Percentiles rank a stretch among this genome's conserved stretches.
Evolutionary conservation across 2,329 filamentous ascomycete genomes (phyloP).

Genomic region (Neopestalotiopsis rosae): DNA sequence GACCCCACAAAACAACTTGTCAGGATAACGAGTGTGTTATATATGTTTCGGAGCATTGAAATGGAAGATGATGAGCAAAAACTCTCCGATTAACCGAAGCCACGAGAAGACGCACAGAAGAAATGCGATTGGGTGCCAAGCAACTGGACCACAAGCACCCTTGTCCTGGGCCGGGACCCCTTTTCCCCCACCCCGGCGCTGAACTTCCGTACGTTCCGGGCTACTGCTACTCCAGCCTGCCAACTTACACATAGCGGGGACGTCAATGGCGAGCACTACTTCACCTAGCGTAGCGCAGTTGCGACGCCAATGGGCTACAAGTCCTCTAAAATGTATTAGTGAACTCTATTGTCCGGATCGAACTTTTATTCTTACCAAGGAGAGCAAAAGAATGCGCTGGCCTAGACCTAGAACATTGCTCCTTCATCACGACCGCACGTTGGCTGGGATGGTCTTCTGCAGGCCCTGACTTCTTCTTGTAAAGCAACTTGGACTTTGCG

Average conservation of each 20-base stretch:
- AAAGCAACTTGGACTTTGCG: neutral
- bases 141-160: no score
- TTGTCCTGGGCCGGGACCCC: no score
- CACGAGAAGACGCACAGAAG: no score
- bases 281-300: neutral
- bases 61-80: no score
- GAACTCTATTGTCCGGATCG: neutral
- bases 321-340: neutral
- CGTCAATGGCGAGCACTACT: neutral
- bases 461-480: neutral
- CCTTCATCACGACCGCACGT: neutral
- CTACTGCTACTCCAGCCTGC: no score
- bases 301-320: neutral
- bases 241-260: neutral
- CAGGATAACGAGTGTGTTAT: no score
- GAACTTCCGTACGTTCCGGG: no score
- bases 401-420: neutral
- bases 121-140: no score
- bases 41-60: no score
- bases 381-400: neutral
- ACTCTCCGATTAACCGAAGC: no score
- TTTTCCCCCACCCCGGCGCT: no score
- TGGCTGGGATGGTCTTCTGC: neutral
- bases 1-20: no score
- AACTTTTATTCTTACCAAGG: neutral